These are phyloP conservation scores for Diddensiella transvaalensis DNA, from an alignment of 805 yeast species.

Conservation along the genomic window DNA sequence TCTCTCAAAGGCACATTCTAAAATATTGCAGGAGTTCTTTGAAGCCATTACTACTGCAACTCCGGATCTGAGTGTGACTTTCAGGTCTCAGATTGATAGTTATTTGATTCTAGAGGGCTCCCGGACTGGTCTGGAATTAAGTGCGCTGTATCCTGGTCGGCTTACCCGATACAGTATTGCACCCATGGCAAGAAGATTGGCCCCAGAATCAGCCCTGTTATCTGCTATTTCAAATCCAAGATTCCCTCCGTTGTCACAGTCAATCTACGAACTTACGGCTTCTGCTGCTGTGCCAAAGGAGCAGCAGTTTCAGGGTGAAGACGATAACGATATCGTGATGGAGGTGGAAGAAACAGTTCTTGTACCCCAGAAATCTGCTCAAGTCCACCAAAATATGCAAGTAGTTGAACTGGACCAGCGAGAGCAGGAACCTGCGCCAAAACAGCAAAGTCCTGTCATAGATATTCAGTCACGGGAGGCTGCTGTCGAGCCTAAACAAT, in stretches of 20 bases:
- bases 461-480: no score
- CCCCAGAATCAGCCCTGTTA: conserved; percentile 50
- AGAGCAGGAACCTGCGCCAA: no score
- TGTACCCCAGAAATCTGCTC: no score
- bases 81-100: conserved; percentile 55
- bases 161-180: conserved; percentile 58
- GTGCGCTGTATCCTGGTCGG: conserved; percentile 66
- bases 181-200: conserved; percentile 62
- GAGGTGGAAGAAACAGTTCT: not conserved
- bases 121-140: conserved; percentile 41
- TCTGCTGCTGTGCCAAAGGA: conserved; percentile 11
- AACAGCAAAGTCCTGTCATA: no score
- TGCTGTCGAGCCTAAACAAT: no score
- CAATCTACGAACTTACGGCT: conserved; percentile 9
- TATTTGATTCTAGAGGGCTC: conserved; percentile 37
- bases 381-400: no score
- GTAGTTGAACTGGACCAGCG: no score
- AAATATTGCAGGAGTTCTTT: conserved; percentile 45
- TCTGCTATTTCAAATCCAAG: conserved; percentile 65
- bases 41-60: conserved; percentile 45
- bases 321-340: conserved; percentile 1
- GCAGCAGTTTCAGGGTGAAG: conserved; percentile 3
- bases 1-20: not conserved
- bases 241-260: conserved; percentile 47
- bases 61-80: conserved; percentile 54